Base-by-base conservation (phyloP, 2,329 filamentous ascomycete genomes). In the Talaromyces rugulosus region DNA sequence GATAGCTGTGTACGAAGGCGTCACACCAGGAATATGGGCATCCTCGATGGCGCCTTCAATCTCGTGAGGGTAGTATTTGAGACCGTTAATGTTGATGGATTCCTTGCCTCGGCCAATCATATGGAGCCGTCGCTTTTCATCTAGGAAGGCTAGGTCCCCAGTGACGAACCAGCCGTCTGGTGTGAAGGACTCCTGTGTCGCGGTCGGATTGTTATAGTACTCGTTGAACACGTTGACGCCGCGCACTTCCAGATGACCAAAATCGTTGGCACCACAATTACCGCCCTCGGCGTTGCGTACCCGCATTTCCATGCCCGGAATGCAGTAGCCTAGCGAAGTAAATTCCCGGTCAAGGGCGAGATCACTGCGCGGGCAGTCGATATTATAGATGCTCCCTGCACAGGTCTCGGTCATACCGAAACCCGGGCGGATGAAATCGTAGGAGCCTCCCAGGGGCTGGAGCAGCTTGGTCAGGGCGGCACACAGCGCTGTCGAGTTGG, bases 141-240 rank as follows among this genome's bases (percentile, higher is more conserved):
- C 77, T 16, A 71, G 58, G 7, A 60, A 33, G 5, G 61, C 71
- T 9, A 86, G 79, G 65, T 86, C 84, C 0, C 84, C 84, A 0
- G 84, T 85, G 51, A 82, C 80, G 68, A 83, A 85, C 70, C 78
- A 85, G 0, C 83, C 81, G 0, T 83, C 81, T 0, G 64, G 61
- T 63, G 85, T 82, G 67, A 81, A 85, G 2, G 80, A 76, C 9
- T 76, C 66, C 0, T 71, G 68, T 56, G 83, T 85, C 1, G 82
- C 83, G 36, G 75, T 70, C 0, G 74, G 65, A 52, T 85, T 82
- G 53, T 82, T 77, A 65, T 80, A 81, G 67, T 86, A 86, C 0
- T 82, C 82, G 3, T 74, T 77, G 5, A 83, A 81, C 1, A 85
- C 74, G 1, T 78, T 81, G 0, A 83, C 82, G 0, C 84, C 83